Conservation (phyloP, 371 early-diverging fungal genomes). For the Mucor plumbeus region DNA sequence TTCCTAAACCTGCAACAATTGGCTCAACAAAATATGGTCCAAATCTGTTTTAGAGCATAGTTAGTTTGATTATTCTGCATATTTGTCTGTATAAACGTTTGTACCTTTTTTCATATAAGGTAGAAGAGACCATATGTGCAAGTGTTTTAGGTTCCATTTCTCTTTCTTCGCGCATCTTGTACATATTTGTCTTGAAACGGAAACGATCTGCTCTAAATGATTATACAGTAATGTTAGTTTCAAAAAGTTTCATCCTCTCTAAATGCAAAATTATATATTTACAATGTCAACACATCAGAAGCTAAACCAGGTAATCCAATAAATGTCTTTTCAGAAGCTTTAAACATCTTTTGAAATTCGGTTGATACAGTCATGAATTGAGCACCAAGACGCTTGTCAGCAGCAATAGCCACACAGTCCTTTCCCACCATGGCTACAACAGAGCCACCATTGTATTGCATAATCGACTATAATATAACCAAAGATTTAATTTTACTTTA, state of each 20-base stretch:
- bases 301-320: constrained; percentile 96
- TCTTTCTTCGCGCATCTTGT: constrained; percentile 95
- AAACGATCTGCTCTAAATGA: constrained; percentile 80
- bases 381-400: constrained; percentile 93
- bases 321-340: constrained; percentile 84
- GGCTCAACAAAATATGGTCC: constrained; percentile 97
- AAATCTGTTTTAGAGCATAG: constrained; percentile 67
- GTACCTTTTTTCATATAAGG: constrained; percentile 95
- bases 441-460: constrained; percentile 95
- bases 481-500: not conserved
- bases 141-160: constrained; percentile 97
- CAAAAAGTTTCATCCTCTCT: not conserved
- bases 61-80: not conserved
- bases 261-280: constrained; percentile 28
- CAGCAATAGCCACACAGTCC: constrained; percentile 97
- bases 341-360: constrained; percentile 95
- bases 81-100: not conserved
- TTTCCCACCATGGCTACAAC: constrained; percentile 99
- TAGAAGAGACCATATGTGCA: constrained; percentile 95
- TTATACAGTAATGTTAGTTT: too few relatives aligned
- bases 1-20: constrained; percentile 95
- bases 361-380: constrained; percentile 94
- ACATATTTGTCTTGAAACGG: constrained; percentile 96
- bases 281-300: constrained; percentile 97
- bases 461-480: constrained; percentile 61